phyloP scores from a whole-genome alignment of 805 yeast species.

The Saccharomycopsis malanga region DNA sequence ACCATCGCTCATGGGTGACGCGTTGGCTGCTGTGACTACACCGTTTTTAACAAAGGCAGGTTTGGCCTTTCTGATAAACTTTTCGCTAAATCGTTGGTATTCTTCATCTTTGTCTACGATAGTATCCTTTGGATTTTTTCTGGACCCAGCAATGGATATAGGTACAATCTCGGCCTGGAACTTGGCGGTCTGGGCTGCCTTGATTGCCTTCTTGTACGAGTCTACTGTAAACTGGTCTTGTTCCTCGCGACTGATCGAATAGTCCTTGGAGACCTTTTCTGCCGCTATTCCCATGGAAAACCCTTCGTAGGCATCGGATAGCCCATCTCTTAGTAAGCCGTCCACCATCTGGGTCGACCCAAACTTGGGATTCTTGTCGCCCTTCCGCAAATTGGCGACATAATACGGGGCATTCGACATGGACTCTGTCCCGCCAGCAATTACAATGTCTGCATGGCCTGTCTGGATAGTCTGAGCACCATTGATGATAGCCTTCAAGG shows the following conservation, averaged over 20 bases:
- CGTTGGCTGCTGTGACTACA: constrained; percentile 94
- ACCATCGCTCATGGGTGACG: constrained; percentile 95
- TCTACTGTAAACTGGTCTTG: constrained; percentile 84
- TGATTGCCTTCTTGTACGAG: constrained; percentile 83
- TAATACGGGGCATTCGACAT: constrained; percentile 96
- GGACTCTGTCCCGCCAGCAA: constrained; percentile 96
- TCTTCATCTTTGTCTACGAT: constrained; percentile 78
- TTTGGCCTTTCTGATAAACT: constrained; percentile 72
- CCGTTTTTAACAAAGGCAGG: constrained; percentile 94
- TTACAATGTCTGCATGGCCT: constrained; percentile 86
- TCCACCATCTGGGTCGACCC: constrained; percentile 78
- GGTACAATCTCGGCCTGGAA: constrained; percentile 80
- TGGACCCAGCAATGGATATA: constrained; percentile 75
- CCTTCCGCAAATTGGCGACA: constrained; percentile 42
- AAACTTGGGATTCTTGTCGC: constrained; percentile 45
- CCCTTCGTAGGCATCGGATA: constrained; percentile 83
- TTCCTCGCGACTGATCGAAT: constrained; percentile 66
- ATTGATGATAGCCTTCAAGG: constrained; percentile 81
- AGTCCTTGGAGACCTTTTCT: constrained; percentile 89
- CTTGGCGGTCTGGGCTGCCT: constrained; percentile 74
- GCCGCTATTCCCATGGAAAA: constrained; percentile 95
- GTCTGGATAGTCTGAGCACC: constrained; percentile 86
- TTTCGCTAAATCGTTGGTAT: constrained; percentile 63
- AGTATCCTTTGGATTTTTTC: constrained; percentile 78
- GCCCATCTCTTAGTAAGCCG: constrained; percentile 88